phyloP scores from a whole-genome alignment of 441 rosid genomes.

The Pelargonium fulgidum region DNA sequence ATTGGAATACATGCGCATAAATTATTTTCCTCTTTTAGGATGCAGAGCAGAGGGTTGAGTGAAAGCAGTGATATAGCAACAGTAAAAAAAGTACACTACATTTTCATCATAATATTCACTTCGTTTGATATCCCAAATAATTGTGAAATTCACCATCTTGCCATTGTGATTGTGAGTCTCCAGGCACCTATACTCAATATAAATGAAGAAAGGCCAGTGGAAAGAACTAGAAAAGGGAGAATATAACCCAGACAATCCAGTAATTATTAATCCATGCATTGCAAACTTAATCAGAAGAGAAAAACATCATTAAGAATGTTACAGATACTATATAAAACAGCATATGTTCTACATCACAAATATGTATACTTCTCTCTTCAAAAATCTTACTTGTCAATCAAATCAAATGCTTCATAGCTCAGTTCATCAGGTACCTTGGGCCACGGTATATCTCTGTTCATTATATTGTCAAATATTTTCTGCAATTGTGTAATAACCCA shows the following conservation, averaged over 20 bases:
- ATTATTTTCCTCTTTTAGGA: too few relatives aligned
- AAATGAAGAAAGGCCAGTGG: background rate
- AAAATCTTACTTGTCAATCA: slow-evolving; percentile 75
- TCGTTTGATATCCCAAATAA: background rate
- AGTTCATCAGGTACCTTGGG: slow-evolving; percentile 81
- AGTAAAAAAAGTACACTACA: background rate
- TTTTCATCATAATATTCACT: slow-evolving; percentile 1
- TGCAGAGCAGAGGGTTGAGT: background rate
- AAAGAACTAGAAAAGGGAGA: background rate
- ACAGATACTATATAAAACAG: background rate
- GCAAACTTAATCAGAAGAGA: background rate
- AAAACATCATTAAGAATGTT: background rate
- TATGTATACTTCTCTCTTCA: slow-evolving; percentile 9
- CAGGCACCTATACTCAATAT: background rate
- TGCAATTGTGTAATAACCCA: slow-evolving; percentile 29
- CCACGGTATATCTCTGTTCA: slow-evolving; percentile 97
- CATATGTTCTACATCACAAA: slow-evolving; percentile 5
- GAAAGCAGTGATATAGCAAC: background rate
- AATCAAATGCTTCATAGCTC: slow-evolving; percentile 65
- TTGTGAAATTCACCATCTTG: background rate
- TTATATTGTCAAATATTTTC: slow-evolving; percentile 90
- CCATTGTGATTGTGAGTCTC: background rate
- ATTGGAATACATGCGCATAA: background rate
- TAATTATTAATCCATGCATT: background rate
- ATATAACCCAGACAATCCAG: background rate